Base-by-base conservation (phyloP, 768 basidiomycete species). In the Lactarius quietus region DNA sequence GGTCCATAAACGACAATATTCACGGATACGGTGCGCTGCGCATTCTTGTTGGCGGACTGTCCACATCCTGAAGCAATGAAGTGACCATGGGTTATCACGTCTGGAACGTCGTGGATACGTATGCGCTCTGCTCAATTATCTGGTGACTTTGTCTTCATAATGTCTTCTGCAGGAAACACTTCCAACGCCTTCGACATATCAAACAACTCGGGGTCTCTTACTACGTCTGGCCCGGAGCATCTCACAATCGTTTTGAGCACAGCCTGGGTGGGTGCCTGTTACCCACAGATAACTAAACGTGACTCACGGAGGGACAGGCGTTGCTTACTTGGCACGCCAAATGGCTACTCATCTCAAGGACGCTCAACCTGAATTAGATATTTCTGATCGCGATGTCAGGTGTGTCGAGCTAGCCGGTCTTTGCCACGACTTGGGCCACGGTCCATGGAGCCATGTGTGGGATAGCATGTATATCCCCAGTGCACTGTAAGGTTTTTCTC, bases 381-480 rank as follows among this genome's bases (percentile, higher is more conserved):
- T 93, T 63, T 86, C 85, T 0, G 80, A 86, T 52, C 81, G 90
- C 23, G 90, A 94, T 64, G 79, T 93, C 35, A 79, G 81, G 57
- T 93, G 92, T 64, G 86, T 93, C 20, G 87, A 89, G 64, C 78
- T 93, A 28, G 92, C 92, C 0, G 92, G 90, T 0, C 78, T 93
- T 3, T 92, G 91, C 63, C 92, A 93, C 69, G 92, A 93, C 73
- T 83, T 93, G 4, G 92, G 90, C 0, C 92, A 93, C 70, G 92
- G 92, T 0, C 92, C 92, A 0, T 93, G 89, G 86, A 88, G 86
- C 64, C 92, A 94, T 73, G 87, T 93, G 9, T 94, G 89, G 87
- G 92, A 94, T 68, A 76, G 77, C 8, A 71, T 78, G 59, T 92
- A 91, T 73, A 91, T 94, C 59, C 90, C 90, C 0, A 63, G 70